A percentile compares a stretch with the other conserved stretches of the same genome.
phyloP scores from a whole-genome alignment of 2,329 filamentous ascomycete genomes.

The Emydomyces testavorans region DNA sequence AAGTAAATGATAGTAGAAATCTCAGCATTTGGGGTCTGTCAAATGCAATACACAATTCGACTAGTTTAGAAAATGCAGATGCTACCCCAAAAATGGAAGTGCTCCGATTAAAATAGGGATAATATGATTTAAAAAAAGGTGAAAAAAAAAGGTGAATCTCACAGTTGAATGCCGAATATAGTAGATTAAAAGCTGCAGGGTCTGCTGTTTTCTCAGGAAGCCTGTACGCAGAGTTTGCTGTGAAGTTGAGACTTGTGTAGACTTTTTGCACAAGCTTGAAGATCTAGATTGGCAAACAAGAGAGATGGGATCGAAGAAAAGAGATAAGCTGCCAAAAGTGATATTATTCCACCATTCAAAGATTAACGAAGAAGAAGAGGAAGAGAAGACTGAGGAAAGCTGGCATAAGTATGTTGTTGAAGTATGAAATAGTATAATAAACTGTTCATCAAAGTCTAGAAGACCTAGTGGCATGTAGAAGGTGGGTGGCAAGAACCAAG shows the following conservation, averaged over 20 bases:
- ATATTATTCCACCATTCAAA: too few relatives aligned
- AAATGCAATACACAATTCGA: too few relatives aligned
- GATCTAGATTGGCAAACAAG: background rate
- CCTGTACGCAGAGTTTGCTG: background rate
- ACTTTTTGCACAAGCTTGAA: background rate
- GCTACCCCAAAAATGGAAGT: too few relatives aligned
- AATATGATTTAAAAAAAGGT: too few relatives aligned
- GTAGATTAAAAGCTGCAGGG: background rate
- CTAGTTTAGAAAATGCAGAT: too few relatives aligned
- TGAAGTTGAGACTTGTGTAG: background rate
- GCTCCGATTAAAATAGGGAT: background rate
- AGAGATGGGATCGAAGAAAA: too few relatives aligned
- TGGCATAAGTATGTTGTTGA: background rate
- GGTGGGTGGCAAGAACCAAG: slow-evolving; percentile 5
- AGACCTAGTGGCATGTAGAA: too few relatives aligned
- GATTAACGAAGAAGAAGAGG: background rate
- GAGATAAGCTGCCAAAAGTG: too few relatives aligned
- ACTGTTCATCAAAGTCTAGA: slow-evolving; percentile 2
- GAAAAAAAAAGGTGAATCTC: too few relatives aligned
- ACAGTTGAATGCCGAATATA: too few relatives aligned
- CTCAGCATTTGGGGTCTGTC: background rate
- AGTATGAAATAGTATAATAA: background rate
- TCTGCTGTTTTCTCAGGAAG: background rate
- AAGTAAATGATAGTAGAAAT: background rate
- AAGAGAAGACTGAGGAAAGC: background rate